Evolutionary conservation across 176 grass and related monocot species (phyloP), one percentile per base, ranked within the genome.

Genomic region (Neostapfia colusana): DNA sequence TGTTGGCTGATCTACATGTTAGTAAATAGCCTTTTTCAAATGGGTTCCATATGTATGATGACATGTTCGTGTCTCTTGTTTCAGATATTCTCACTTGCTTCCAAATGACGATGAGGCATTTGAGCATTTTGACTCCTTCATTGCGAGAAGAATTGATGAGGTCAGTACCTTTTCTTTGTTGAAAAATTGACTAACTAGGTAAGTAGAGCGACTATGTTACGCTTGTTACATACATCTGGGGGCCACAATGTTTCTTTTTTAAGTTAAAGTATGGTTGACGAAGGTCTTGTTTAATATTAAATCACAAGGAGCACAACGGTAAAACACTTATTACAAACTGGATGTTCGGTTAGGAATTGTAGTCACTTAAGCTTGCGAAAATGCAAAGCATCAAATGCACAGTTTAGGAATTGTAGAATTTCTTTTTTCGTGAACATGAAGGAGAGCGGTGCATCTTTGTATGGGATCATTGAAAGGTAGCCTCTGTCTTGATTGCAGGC

Each of bases 41-140:
- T 60, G 24, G n/a, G 16, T 17, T 77, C 79, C 27, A 61, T 24
- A 72, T 48, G 13, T 49, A 36, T 31, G 31, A 80, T 66, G 57
- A 71, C 31, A 31, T 31, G 31, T 63, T 7, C 53, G 73, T 62
- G 25, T 26, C 34, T 10, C 67, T 76, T 76, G 37, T 90, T 81
- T 48, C 87, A 95, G 96, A 65, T 99, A 95, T 75, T 77, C 70
- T 31, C 92, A 99, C 70, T 84, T 99, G 82, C 96, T 99, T 92
- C 96, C 92, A 48, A 88, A 95, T 70, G 96, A 99, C 24, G 96
- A 95, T 8, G 96, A 99, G 35, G 96, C 96, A 83, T 99, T 95
- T 82, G 81, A 87, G 66, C 89, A 92, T 85, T 99, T 90, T 81
- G 92, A 94, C 73, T 85, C 81, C 25, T 99, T 99, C 82, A 81